Evolutionary conservation across 1,284 basidiomycete genomes (phyloP), one percentile per base, ranked within the genome.

Genomic region (Fomitiporia mediterranea): DNA sequence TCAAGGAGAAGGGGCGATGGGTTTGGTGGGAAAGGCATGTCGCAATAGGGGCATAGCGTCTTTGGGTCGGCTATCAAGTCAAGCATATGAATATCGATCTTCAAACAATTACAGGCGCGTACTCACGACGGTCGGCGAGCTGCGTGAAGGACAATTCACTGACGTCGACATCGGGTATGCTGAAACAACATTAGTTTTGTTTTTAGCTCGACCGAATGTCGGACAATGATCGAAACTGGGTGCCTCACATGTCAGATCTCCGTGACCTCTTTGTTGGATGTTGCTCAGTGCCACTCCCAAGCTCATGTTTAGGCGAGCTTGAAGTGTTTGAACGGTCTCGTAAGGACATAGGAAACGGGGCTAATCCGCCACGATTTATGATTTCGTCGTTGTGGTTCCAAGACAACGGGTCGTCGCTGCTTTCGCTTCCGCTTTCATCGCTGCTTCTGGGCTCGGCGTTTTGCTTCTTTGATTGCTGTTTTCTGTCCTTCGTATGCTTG

Each of bases 41-140:
- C 89, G 61, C 89, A 92, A 68, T 84, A 92, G 0, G 89, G 88
- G 64, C 89, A 92, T 1, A 91, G 68, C 0, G 74, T 81, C 4
- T 73, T 74, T 5, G 86, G 86, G 61, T 90, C 87, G 15, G 75
- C 67, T 32, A 19, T 8, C 23, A 23, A 25, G 28, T 28, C 5
- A 15, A 19, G n/a, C 6, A 51, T 7, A 28, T 30, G 19, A 35
- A 44, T 43, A n/a, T 43, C 15, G 17, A 35, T 25, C 30, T 15
- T 9, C 25, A 47, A 21, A 35, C 11, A 9, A 32, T 39, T 4
- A 17, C 19, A 13, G 13, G 40, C n/a, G 3, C 23, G 25, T 42
- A 37, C 47, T 25, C 28, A 52, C 48, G 42, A 13, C 40, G 19
- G 17, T 46, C 37, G 2, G 35, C 50, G 44, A 28, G 23, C 30